Conservation (phyloP, 805 yeast genomes). For the Wickerhamomyces strasburgensis region DNA sequence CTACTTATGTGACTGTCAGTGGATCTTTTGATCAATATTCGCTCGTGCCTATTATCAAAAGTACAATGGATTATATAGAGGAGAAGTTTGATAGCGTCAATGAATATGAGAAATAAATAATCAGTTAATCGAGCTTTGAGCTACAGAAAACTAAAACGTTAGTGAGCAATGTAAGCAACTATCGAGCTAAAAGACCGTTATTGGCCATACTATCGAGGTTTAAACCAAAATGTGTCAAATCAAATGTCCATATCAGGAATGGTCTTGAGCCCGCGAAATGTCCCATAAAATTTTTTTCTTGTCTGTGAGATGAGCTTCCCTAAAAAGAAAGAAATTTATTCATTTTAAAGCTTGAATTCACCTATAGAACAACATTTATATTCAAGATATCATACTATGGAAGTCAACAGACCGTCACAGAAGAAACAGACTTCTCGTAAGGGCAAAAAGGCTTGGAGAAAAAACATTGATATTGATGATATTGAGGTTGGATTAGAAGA, state of each 20-base stretch:
- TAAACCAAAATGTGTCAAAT: no score
- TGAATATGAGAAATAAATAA: background rate
- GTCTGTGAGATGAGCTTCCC: no score
- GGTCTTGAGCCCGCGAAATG: no score
- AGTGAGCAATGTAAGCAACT: no score
- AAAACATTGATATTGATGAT: constrained; percentile 83
- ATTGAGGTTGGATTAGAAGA: constrained; percentile 67
- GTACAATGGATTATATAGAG: constrained; percentile 28
- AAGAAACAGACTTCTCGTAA: constrained; percentile 77
- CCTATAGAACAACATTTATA: background rate
- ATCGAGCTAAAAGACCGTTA: no score
- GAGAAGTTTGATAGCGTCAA: constrained; percentile 3
- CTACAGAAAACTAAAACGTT: no score
- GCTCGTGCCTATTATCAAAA: constrained; percentile 26
- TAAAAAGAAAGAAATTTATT: no score
- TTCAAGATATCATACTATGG: no score
- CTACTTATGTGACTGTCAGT: constrained; percentile 41
- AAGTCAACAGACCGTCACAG: constrained; percentile 49
- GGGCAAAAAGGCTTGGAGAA: constrained; percentile 91
- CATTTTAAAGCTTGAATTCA: background rate
- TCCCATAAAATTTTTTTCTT: no score
- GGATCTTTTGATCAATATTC: constrained; percentile 35
- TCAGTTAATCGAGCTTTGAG: no score
- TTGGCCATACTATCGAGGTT: no score
- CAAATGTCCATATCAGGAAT: no score